Base-by-base conservation (phyloP, 768 basidiomycete genomes). In the Candolleomyces aberdarensis region DNA sequence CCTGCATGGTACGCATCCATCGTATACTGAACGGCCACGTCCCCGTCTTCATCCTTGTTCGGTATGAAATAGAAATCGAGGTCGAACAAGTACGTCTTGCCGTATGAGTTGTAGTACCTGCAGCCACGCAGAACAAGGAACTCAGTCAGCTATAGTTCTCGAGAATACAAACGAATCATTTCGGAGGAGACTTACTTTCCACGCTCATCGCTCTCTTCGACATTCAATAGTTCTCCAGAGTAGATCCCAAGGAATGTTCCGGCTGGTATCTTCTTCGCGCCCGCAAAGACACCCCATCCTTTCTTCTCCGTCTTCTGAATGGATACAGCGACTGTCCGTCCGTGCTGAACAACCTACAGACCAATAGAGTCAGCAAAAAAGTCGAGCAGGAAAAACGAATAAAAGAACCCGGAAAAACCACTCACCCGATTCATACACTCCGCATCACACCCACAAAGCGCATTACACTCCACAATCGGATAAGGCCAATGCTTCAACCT, bases 1-100 rank as follows among this genome's bases (percentile, higher is more conserved):
- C 91, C 91, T 19, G 83, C 87, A 72, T 96, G 93, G 70, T 89
- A 96, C 4, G 94, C 94, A 74, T 96, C 94, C 2, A 96, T 86
- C 14, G 79, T 78, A 63, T 86, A 92, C 44, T 82, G 73, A 17
- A 67, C 65, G 8, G 73, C 64, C 72, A 78, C 79, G 10, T 79
- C 71, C 7, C 69, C 66, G 36, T 72, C 58, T 7, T 66, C 57
- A 17, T 52, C 57, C 19, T 65, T 71, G 31, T 74, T 29, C 46
- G 75, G 79, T 41, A 94, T 74, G 67, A 92, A 80, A 65, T 84
- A 86, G 66, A 88, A 92, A 67, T 96, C 94, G 32, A 93, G 65
- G 64, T 94, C 85, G 65, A 95, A 92, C 10, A 96, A 78, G 65
- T 94, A 94, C 0, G 88, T 95, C 49, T 86, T 75, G 54, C 85